Conservation (phyloP, 768 basidiomycete species). For the Amanita subjunquillea region DNA sequence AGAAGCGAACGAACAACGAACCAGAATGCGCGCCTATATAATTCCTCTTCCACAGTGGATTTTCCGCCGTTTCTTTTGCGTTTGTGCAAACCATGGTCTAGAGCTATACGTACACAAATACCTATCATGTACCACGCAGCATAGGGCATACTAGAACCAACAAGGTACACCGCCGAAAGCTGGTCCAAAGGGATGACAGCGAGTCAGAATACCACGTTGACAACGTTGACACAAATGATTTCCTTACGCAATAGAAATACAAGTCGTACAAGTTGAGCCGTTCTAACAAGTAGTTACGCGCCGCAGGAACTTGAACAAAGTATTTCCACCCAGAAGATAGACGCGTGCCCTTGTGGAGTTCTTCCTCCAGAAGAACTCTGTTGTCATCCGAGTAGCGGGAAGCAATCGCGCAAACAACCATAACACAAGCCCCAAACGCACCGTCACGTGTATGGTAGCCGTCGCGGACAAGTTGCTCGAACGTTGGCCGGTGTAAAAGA, state of each 20-base stretch:
- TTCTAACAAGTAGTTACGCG: slow-evolving; percentile 45
- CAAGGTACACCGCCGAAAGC: slow-evolving; percentile 23
- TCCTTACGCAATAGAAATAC: slow-evolving; percentile 53
- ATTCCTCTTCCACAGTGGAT: slow-evolving; percentile 38
- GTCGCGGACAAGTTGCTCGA: slow-evolving; percentile 36
- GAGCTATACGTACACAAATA: slow-evolving; percentile 46
- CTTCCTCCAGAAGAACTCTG: slow-evolving; percentile 22
- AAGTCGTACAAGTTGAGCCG: slow-evolving; percentile 58
- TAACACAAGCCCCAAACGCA: slow-evolving; percentile 44
- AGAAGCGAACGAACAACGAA: slow-evolving; percentile 9
- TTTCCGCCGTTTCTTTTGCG: slow-evolving; percentile 24
- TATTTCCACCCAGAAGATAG: slow-evolving; percentile 52
- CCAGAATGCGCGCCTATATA: slow-evolving; percentile 55
- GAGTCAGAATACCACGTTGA: neutral
- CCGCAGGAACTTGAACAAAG: slow-evolving; percentile 50
- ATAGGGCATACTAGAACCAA: slow-evolving; percentile 37
- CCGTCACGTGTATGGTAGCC: slow-evolving; percentile 38
- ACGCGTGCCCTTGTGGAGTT: slow-evolving; percentile 18
- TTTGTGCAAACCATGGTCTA: slow-evolving; percentile 57
- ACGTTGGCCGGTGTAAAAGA: slow-evolving; percentile 59
- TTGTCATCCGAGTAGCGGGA: slow-evolving; percentile 48
- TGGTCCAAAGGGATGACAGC: slow-evolving; percentile 4
- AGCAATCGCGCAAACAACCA: slow-evolving; percentile 57
- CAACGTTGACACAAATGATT: slow-evolving; percentile 31
- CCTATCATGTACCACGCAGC: slow-evolving; percentile 47